Evolutionary conservation across 306 rosid genomes (phyloP), one percentile per base, ranked within the genome.

Genomic region (Medicago ruthenica): DNA sequence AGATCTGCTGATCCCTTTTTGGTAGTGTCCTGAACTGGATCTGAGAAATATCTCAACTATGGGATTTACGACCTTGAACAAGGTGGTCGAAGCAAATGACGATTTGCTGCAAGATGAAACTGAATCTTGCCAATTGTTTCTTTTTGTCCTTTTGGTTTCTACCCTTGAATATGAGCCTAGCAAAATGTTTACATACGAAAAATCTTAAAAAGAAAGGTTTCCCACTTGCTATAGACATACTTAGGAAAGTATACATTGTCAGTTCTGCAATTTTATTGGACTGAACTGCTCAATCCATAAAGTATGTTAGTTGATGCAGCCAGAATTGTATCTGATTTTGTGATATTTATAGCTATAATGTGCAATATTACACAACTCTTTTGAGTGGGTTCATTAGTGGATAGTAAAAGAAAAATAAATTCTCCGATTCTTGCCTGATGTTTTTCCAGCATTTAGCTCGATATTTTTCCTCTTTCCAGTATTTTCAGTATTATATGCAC

Each of bases 241-340:
- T 82, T 63, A 77, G 79, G 87, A 77, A 91, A 89, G 17, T 93
- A 95, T 91, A 93, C 90, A 89, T 89, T 81, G 91, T 83, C 91
- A 84, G 87, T 88, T 95, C 91, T 87, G 93, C 91, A 87, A 82
- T 83, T 83, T 78, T 62, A 84, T 84, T 84, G 85, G 80, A 76
- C 76, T 82, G 82, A 67, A 45, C 73, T 72, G 66, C 65, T 77
- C 77, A 54, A 76, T 72, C 42, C 71, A 51, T 75, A 75, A 67
- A 79, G 78, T 81, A 60, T 75, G 79, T 79, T 76, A 76, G 84
- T 65, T 79, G 51, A 67, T 68, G 80, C 74, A 63, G 78, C 76
- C 66, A 80, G 40, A 73, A 80, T 48, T 76, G 86, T 82, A 85
- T 85, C 73, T 67, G 80, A 81, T 59, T 82, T 83, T 53, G 57